phyloP scores from a whole-genome alignment of 306 rosid species.

The Heteromeles arbutifolia region DNA sequence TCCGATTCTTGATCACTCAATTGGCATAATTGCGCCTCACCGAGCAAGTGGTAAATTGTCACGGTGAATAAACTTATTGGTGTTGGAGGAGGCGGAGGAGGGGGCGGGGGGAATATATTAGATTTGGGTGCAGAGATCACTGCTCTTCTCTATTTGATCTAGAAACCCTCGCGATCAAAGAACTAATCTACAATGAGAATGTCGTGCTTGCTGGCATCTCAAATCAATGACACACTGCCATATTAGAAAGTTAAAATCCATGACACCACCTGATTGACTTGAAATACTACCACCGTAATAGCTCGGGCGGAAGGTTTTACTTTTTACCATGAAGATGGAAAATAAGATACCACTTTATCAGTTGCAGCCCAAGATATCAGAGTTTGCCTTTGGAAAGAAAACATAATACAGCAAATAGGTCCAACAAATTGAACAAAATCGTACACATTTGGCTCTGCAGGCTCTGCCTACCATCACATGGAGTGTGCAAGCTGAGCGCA shows the following conservation, averaged over 20 bases:
- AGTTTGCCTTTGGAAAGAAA: background rate
- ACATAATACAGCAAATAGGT: background rate
- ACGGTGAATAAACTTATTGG: no score
- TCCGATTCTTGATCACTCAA: background rate
- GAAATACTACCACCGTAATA: background rate
- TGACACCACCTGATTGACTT: no score
- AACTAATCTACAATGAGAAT: no score
- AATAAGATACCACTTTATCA: background rate
- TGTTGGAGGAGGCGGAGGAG: no score
- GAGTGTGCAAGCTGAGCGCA: background rate
- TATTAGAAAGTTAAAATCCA: no score
- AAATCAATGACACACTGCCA: no score
- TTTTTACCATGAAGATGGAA: conserved; percentile 1
- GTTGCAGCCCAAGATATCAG: background rate
- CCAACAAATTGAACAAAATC: background rate
- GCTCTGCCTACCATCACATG: background rate
- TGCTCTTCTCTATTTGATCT: no score
- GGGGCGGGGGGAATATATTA: no score
- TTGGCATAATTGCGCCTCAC: background rate
- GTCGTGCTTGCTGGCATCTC: background rate
- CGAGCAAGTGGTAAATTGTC: background rate
- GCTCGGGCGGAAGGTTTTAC: background rate
- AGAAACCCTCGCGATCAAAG: no score
- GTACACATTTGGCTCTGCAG: background rate
- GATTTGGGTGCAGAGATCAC: no score